A percentile compares a stretch with the other conserved stretches of the same genome.
Evolutionary conservation across 164 flowering plant species (phyloP).

Genomic region (Cinnamomum micranthum): DNA sequence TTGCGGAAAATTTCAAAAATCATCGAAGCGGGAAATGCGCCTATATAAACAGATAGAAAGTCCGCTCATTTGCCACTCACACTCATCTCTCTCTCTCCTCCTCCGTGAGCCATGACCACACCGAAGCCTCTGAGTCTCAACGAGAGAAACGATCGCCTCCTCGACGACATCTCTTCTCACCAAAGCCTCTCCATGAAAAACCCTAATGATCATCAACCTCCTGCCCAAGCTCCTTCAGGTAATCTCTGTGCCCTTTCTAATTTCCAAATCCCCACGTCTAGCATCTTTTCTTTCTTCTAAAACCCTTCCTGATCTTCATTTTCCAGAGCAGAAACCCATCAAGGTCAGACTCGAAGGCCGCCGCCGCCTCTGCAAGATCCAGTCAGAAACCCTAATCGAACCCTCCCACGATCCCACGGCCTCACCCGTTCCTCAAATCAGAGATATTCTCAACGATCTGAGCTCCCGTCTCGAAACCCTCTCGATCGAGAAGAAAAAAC

Average conservation of each 20-base stretch:
- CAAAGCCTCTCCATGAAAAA: background rate
- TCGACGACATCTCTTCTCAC: constrained; percentile 41
- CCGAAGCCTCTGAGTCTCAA: constrained; percentile 57
- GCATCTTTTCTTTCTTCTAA: background rate
- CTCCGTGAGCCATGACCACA: background rate
- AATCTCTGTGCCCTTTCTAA: background rate
- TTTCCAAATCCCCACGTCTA: background rate
- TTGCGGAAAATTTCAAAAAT: too few species aligned
- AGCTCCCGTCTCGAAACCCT: constrained; percentile 59
- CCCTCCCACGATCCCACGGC: constrained; percentile 22
- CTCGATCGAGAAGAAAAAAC: constrained; percentile 55
- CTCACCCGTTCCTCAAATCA: constrained; percentile 38
- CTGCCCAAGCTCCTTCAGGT: too few species aligned
- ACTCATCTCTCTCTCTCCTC: background rate
- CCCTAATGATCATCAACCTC: background rate
- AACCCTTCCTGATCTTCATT: background rate
- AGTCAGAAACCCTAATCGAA: constrained; percentile 3
- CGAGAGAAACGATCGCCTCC: constrained; percentile 55
- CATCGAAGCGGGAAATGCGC: too few species aligned
- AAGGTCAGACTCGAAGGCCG: constrained; percentile 44
- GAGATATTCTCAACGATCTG: constrained; percentile 67
- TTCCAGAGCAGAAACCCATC: constrained; percentile 20
- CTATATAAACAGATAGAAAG: too few species aligned
- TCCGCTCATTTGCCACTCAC: background rate
- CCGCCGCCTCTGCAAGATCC: constrained; percentile 49